Conservation (phyloP, 2,329 filamentous ascomycete genomes). For the Colletotrichum tropicale region DNA sequence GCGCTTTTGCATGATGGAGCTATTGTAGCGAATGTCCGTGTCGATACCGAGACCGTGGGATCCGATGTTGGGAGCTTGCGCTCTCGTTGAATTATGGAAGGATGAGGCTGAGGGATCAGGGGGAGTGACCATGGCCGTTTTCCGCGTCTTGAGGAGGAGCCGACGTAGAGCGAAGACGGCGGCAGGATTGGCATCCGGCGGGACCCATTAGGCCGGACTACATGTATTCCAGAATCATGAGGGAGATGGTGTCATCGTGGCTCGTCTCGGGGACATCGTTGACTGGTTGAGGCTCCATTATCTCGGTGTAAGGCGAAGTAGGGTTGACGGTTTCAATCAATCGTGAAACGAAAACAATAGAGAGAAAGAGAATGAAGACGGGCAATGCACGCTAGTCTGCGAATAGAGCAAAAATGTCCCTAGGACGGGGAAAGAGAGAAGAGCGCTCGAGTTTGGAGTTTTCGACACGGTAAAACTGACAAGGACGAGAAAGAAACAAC, state of each 20-base stretch:
- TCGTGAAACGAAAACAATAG: background rate
- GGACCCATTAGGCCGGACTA: background rate
- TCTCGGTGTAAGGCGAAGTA: background rate
- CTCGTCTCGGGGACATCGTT: slow-evolving; percentile 1
- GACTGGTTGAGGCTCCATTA: slow-evolving; percentile 6
- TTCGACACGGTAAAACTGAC: background rate
- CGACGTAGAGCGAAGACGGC: background rate
- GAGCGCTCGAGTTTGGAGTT: background rate
- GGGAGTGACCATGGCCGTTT: background rate
- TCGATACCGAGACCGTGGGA: background rate
- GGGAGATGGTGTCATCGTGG: slow-evolving; percentile 17
- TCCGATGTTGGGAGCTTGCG: background rate
- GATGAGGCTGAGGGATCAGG: background rate
- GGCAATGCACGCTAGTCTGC: background rate
- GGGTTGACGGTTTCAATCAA: background rate
- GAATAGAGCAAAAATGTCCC: background rate
- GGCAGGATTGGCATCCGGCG: background rate
- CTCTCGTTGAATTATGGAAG: background rate
- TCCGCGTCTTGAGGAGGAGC: background rate
- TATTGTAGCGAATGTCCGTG: background rate
- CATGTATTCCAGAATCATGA: slow-evolving; percentile 15
- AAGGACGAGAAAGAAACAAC: background rate
- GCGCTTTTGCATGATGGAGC: background rate
- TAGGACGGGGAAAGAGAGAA: background rate
- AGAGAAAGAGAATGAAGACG: background rate